Evolutionary conservation across 768 basidiomycete species (phyloP).

Genomic region (Solioccasus polychromus): DNA sequence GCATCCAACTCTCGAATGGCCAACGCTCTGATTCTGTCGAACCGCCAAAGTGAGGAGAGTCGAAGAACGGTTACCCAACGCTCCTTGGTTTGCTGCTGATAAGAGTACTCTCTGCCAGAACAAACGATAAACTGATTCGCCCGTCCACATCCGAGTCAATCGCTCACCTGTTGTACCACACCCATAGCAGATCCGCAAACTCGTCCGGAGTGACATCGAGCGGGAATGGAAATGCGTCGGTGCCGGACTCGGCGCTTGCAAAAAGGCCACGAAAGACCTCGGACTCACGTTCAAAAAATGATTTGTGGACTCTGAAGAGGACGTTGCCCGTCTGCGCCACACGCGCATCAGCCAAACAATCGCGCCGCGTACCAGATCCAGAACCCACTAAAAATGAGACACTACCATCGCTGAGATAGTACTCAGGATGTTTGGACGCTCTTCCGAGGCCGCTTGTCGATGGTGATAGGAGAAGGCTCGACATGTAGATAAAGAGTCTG

Average conservation of each 20-base stretch:
- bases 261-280: constrained; percentile 38
- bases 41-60: constrained; percentile 56
- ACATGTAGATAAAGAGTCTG: not conserved
- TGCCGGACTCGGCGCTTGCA: constrained; percentile 28
- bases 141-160: not conserved
- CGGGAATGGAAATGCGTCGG: constrained; percentile 41
- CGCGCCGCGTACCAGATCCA: not conserved
- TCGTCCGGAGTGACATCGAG: constrained; percentile 43
- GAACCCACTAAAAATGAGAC: constrained; percentile 18
- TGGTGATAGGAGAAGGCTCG: not conserved
- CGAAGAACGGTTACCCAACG: constrained; percentile 56
- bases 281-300: constrained; percentile 61
- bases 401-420: constrained; percentile 13
- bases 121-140: not conserved
- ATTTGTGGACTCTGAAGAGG: constrained; percentile 52
- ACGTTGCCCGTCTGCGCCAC: constrained; percentile 45
- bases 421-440: not conserved
- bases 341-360: constrained; percentile 4
- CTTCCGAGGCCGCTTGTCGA: constrained; percentile 8
- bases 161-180: constrained; percentile 55
- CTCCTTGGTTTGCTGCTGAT: constrained; percentile 46
- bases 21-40: constrained; percentile 46
- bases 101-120: constrained; percentile 45
- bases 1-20: constrained; percentile 56
- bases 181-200: constrained; percentile 52